Evolutionary conservation across 352 stramenopile species (phyloP).

Genomic region (Phytophthora pluvialis): DNA sequence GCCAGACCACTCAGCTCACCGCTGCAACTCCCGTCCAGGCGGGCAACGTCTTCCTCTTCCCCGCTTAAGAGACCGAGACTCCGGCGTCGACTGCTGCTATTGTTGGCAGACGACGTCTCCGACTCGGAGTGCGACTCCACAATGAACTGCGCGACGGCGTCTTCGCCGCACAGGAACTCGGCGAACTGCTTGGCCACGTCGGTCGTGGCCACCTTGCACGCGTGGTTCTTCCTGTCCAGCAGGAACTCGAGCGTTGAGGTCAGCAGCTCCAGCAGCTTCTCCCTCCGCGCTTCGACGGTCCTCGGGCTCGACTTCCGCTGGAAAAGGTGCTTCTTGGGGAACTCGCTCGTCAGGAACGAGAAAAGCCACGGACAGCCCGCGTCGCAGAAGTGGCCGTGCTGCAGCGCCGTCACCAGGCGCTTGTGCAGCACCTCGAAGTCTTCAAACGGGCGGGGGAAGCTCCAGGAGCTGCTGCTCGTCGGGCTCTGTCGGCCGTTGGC

Average conservation of each 20-base stretch:
- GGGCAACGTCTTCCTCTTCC: slow-evolving; percentile 7
- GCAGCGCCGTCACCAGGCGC: slow-evolving; percentile 24
- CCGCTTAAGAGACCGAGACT: slow-evolving; percentile 3
- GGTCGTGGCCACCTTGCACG: slow-evolving; percentile 26
- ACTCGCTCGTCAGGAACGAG: slow-evolving; percentile 36
- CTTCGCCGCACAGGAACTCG: slow-evolving; percentile 37
- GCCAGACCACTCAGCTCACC: neutral
- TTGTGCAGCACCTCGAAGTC: slow-evolving; percentile 36
- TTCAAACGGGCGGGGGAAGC: slow-evolving; percentile 24
- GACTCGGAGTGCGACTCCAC: slow-evolving; percentile 26
- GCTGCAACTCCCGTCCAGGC: neutral
- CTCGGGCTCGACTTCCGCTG: slow-evolving; percentile 24
- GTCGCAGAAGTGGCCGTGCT: slow-evolving; percentile 45
- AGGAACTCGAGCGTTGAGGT: slow-evolving; percentile 33
- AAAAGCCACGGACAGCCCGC: slow-evolving; percentile 38
- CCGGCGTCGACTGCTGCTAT: slow-evolving; percentile 10
- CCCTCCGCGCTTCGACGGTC: slow-evolving; percentile 17
- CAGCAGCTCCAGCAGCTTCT: slow-evolving; percentile 29
- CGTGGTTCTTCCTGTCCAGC: slow-evolving; percentile 37
- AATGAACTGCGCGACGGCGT: slow-evolving; percentile 24
- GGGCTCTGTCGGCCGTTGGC: neutral
- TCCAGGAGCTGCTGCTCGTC: slow-evolving; percentile 21
- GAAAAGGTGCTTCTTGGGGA: slow-evolving; percentile 44
- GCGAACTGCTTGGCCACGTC: slow-evolving; percentile 33
- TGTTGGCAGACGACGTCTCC: slow-evolving; percentile 1